These are phyloP conservation scores for Fusarium xyrophilum DNA, from an alignment of 2,329 filamentous ascomycete genomes.

Conservation along the genomic window DNA sequence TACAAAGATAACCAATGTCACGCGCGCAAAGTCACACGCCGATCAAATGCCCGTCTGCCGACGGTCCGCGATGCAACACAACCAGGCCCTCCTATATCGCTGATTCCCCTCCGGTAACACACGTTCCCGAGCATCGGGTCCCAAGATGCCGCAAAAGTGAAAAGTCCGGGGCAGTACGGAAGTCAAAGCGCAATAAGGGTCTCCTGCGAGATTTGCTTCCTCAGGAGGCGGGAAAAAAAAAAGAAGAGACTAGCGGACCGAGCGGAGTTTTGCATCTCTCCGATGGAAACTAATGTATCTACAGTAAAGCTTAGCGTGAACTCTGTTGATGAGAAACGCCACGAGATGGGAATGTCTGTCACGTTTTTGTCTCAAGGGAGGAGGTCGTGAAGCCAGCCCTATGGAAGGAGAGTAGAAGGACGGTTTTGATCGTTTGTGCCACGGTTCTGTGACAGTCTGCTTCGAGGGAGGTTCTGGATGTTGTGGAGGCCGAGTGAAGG, in stretches of 20 bases:
- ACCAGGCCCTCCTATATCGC: background rate
- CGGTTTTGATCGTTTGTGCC: rapidly evolving
- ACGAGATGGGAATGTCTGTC: background rate
- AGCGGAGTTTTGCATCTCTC: background rate
- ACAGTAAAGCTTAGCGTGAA: background rate
- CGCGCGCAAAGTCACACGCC: background rate
- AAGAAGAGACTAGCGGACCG: background rate
- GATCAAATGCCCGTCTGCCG: background rate
- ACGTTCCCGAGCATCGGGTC: background rate
- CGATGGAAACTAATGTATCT: background rate
- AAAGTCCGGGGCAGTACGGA: background rate
- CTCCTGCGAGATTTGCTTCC: background rate
- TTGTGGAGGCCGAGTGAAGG: rapidly evolving
- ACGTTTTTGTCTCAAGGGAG: background rate
- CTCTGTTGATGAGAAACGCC: background rate
- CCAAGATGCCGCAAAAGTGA: background rate
- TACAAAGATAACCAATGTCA: background rate
- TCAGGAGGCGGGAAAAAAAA: background rate
- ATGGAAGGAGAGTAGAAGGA: rapidly evolving
- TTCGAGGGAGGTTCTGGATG: no score
- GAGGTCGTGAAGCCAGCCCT: background rate
- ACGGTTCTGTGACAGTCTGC: background rate
- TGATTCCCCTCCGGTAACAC: background rate
- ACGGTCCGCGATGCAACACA: background rate
- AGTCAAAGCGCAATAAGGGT: background rate